Percentiles rank a stretch among this genome's conserved stretches.
These are phyloP conservation scores for Anthoceros angustus DNA, from an alignment of 225 moss, liverwort and hornwort species.

Conservation along the genomic window DNA sequence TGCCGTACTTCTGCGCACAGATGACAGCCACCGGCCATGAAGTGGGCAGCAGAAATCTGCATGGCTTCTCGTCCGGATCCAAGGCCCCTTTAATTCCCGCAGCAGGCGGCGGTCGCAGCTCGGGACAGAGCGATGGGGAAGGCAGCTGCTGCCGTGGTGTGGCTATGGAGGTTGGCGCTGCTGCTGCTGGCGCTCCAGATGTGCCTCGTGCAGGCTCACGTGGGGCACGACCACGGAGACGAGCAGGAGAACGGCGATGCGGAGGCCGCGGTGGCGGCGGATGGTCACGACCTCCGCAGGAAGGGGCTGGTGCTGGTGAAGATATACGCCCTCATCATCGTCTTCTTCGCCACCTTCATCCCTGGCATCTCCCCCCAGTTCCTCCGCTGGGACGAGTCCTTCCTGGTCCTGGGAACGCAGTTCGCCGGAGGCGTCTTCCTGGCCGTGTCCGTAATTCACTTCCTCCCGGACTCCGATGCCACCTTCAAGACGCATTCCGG, in stretches of 20 bases:
- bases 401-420: conserved; percentile 41
- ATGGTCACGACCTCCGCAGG: neutral
- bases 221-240: neutral
- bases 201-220: neutral
- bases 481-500: conserved; percentile 20
- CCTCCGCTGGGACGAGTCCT: conserved; percentile 38
- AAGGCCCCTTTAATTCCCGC: neutral
- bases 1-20: neutral
- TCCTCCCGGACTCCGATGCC: conserved; percentile 26
- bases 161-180: neutral
- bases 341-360: conserved; percentile 25
- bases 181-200: neutral
- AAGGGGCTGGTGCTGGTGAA: conserved; percentile 39
- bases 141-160: neutral
- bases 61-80: neutral
- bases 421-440: conserved; percentile 41
- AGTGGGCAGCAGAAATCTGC: neutral
- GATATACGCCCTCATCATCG: conserved; percentile 36
- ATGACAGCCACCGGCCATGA: too few relatives aligned
- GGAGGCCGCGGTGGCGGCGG: neutral
- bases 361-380: conserved; percentile 42
- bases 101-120: neutral
- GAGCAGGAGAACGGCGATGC: neutral
- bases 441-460: conserved; percentile 43
- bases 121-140: neutral